Evolutionary conservation across 768 basidiomycete genomes (phyloP).

Genomic region (Tricholoma sp.): DNA sequence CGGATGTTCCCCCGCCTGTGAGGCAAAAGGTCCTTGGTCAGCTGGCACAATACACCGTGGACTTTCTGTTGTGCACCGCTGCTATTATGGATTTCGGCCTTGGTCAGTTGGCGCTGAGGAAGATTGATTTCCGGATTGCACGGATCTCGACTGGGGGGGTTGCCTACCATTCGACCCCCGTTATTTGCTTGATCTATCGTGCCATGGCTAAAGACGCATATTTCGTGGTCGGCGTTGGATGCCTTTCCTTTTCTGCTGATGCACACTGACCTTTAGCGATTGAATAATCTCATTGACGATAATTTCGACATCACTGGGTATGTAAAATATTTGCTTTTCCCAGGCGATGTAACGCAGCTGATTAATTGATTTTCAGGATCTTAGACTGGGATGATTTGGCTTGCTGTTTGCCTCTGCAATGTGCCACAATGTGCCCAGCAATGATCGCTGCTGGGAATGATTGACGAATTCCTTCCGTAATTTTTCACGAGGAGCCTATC

Average conservation of each 20-base stretch:
- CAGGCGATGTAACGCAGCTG: neutral
- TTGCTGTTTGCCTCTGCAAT: constrained; percentile 6
- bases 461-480: constrained; percentile 2
- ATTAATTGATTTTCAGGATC: constrained; percentile 3
- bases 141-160: constrained; percentile 7
- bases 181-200: constrained; percentile 8
- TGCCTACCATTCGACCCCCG: constrained; percentile 7
- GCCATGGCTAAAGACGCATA: constrained; percentile 10
- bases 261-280: constrained; percentile 5
- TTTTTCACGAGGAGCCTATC: constrained; percentile 8
- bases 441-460: constrained; percentile 2
- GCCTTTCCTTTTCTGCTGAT: constrained; percentile 5
- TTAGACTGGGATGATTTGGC: constrained; percentile 8
- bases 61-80: too few species aligned
- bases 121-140: constrained; percentile 5
- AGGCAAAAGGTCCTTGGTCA: too few species aligned
- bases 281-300: constrained; percentile 4
- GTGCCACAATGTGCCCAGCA: constrained; percentile 1
- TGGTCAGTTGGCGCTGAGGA: too few species aligned
- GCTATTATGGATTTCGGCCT: too few species aligned
- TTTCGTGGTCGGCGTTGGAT: too few species aligned
- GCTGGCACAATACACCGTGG: too few species aligned
- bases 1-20: constrained; percentile 5
- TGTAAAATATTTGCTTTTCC: neutral
- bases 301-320: constrained; percentile 8